Evolutionary conservation across 345 rosid genomes (phyloP).

Genomic region (Psidium guajava): DNA sequence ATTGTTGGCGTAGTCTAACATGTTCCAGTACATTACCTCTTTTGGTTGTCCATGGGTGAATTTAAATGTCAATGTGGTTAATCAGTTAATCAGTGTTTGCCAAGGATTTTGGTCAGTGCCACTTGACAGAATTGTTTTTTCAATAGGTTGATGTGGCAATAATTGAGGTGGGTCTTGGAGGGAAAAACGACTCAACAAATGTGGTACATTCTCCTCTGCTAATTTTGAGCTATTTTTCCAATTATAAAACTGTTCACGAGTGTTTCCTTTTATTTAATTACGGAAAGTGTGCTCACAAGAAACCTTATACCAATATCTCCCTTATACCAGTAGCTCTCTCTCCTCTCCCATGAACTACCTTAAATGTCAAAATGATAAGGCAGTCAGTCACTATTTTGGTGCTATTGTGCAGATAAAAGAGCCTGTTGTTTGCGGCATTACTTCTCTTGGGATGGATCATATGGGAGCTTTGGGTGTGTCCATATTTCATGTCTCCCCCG

Average conservation of each 20-base stretch:
- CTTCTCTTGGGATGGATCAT: slow-evolving; percentile 91
- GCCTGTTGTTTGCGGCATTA: slow-evolving; percentile 78
- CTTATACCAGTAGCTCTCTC: neutral
- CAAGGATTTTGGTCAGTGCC: neutral
- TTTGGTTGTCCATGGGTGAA: neutral
- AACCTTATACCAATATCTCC: neutral
- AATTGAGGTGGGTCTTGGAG: slow-evolving; percentile 91
- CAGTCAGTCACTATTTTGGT: neutral
- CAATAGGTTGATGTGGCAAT: slow-evolving; percentile 75
- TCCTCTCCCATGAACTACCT: neutral
- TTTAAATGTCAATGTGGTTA: neutral
- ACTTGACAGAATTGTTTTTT: neutral
- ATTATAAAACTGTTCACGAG: neutral
- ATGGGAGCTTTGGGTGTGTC: slow-evolving; percentile 52
- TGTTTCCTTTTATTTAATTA: neutral
- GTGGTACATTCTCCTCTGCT: slow-evolving; percentile 33
- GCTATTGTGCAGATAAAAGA: slow-evolving; percentile 51
- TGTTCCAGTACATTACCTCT: neutral
- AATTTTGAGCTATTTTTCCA: neutral
- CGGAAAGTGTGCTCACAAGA: neutral
- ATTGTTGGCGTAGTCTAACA: neutral
- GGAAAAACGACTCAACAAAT: slow-evolving; percentile 61
- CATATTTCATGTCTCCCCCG: neutral
- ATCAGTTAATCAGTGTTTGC: neutral
- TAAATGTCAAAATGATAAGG: neutral